Evolutionary conservation across 495 filamentous ascomycete species (phyloP), one percentile per base, ranked within the genome.

Genomic region (Delitschia confertaspora): DNA sequence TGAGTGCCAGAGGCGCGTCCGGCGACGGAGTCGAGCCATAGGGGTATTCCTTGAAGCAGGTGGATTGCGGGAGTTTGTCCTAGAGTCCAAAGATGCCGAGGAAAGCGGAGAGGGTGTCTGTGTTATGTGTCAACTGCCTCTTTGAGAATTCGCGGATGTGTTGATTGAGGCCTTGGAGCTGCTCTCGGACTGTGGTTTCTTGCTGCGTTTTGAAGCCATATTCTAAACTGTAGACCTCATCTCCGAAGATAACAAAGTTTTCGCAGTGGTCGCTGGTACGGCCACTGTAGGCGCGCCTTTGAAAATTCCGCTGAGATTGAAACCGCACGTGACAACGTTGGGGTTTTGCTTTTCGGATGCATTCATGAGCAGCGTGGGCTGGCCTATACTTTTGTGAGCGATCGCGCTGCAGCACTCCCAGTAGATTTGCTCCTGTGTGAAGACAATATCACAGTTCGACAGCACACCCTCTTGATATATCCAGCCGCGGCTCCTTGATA

Each of bases 121-220:
- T n/a, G n/a, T 27, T 7, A 13, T 10, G 20, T 6, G 17, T 22
- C 4, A 38, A 38, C 11, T 11, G 17, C 26, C 35, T 22, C 21
- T 11, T 22, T 23, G 35, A 23, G 35, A 38, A 38, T 4, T 18
- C 18, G 18, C 35, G 35, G 10, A 38, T 38, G 16, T 38, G 35
- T 22, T 38, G 20, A 3, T 38, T 22, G 19, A 38, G 35, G 1
- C 35, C 35, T 6, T 23, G 17, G 10, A 38, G 8, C 3, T 38
- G 17, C 3, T n/a, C 21, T 22, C 35, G 17, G n/a, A 38, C 9
- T 9, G 16, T 21, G 2, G 14, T 14, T 2, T 24, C 17, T 7
- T 38, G 6, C 7, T 38, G 17, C 9, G 13, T 23, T 7, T 19
- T 19, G 19, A 38, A 38, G 18, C 35, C 35, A 23, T 38, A 23